phyloP scores from a whole-genome alignment of 768 basidiomycete genomes.

The Termitomyces sp. region DNA sequence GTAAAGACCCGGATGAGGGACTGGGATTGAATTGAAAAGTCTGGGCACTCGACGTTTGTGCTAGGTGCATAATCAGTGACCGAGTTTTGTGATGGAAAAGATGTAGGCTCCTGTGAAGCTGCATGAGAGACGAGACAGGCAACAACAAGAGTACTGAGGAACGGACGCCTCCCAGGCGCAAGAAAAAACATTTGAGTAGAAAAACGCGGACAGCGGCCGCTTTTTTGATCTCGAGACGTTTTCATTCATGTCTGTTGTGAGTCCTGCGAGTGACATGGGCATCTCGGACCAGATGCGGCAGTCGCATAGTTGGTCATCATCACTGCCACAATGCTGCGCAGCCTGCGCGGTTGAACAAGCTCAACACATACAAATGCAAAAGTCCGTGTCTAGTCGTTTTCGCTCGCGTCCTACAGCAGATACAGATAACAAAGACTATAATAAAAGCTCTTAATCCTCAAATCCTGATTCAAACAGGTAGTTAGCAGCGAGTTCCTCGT shows the following conservation, averaged over 20 bases:
- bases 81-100: slow-evolving; percentile 23
- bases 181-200: slow-evolving; percentile 1
- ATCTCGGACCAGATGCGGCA: neutral
- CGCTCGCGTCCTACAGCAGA: neutral
- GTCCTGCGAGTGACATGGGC: neutral
- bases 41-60: slow-evolving; percentile 47
- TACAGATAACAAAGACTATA: neutral
- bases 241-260: slow-evolving; percentile 2
- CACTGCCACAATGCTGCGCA: neutral
- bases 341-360: neutral
- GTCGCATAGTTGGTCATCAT: neutral
- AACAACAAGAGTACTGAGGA: slow-evolving; percentile 9
- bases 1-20: slow-evolving; percentile 51
- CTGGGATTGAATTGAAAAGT: slow-evolving; percentile 37
- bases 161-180: neutral
- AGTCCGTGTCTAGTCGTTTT: slow-evolving; percentile 1
- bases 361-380: neutral
- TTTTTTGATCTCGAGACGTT: neutral
- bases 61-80: slow-evolving; percentile 52
- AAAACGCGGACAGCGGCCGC: neutral
- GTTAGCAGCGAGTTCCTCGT: slow-evolving; percentile 95
- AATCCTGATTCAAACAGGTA: slow-evolving; percentile 79
- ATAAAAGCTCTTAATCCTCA: slow-evolving; percentile 36
- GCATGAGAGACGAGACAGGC: slow-evolving; percentile 13
- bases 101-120: slow-evolving; percentile 14